phyloP scores from a whole-genome alignment of 1,139 yeast species.

The Debaryomyces sp. region DNA sequence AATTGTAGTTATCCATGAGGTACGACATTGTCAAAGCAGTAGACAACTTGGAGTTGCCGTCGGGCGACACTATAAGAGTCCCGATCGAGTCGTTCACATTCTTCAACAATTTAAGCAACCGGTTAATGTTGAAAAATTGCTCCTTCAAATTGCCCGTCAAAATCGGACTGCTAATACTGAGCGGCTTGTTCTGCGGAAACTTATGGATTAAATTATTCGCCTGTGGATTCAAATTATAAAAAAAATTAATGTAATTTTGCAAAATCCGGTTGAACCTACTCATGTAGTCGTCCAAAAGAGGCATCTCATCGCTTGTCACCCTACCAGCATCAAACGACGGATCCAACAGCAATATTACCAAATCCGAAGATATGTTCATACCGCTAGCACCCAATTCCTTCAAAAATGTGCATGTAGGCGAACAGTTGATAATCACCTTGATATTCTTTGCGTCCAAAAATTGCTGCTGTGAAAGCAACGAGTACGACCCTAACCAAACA shows the following conservation, averaged over 20 bases:
- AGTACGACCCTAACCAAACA: constrained; percentile 34
- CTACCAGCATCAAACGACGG: constrained; percentile 30
- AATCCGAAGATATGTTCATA: constrained; percentile 38
- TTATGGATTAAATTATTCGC: constrained; percentile 32
- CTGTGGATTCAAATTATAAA: constrained; percentile 38
- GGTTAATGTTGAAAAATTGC: constrained; percentile 41
- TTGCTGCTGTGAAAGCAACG: constrained; percentile 17
- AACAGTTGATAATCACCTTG: constrained; percentile 46
- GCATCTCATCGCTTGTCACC: constrained; percentile 23
- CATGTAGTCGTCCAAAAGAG: constrained; percentile 27
- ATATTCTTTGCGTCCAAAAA: constrained; percentile 30
- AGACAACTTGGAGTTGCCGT: constrained; percentile 29
- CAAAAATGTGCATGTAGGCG: constrained; percentile 36
- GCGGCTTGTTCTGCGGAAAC: constrained; percentile 28
- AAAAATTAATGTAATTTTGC: constrained; percentile 43
- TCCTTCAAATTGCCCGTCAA: constrained; percentile 41
- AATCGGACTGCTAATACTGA: constrained; percentile 38
- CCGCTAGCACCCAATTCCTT: constrained; percentile 22
- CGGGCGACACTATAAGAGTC: constrained; percentile 41
- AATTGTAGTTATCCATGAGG: constrained; percentile 47
- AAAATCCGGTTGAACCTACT: constrained; percentile 35
- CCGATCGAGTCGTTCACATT: constrained; percentile 37
- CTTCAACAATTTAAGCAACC: constrained; percentile 41
- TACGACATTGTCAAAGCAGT: constrained; percentile 41
- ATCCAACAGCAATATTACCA: constrained; percentile 43